Base-by-base conservation (phyloP, 202 grass and related monocot species). In the Dendrocalamus latiflorus region DNA sequence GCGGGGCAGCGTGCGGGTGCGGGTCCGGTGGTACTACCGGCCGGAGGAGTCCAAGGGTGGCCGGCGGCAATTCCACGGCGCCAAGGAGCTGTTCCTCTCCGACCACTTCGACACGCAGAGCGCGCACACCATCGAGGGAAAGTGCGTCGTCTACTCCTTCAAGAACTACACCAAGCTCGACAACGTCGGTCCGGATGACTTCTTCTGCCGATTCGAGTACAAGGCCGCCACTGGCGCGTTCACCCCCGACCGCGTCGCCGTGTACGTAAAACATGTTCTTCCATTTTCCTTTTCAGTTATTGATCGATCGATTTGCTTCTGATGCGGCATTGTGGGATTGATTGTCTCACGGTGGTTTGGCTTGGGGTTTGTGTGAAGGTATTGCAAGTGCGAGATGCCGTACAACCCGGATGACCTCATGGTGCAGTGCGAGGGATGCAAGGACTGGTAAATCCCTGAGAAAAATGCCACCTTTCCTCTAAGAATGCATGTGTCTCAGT, bases 341-440 rank as follows among this genome's bases (percentile, higher is more conserved):
- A 37, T 82, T 70, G 26, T 87, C 43, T 69, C 47, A 57, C 24
- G 61, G 41, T 74, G 42, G 49, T 61, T 22, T 74, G 15, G 24
- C 63, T 68, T 83, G 66, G 64, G 26, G 25, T 41, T 73, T 86
- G 9, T 33, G 49, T 73, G 75, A 54, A 97, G 94, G 82, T 97
- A 97, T 64, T 97, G 94, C 79, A 97, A 97, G 79, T 97, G 94
- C 20, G 94, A 97, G 81, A 97, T 97, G 94, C 94, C 94, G 2
- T 93, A 97, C 73, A 97, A 97, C 48, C 94, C 94, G 4, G 94
- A 97, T 55, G 91, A 97, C 38, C 91, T 97, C 56, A 97, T 97
- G 94, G 91, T 97, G 70, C 94, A 97, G 60, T 97, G 94, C 9
- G 94, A 97, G 59, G 85, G 73, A 70, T 97, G 94, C 91, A 97